Conservation (phyloP, 345 rosid genomes). For the Arabis alpina region DNA sequence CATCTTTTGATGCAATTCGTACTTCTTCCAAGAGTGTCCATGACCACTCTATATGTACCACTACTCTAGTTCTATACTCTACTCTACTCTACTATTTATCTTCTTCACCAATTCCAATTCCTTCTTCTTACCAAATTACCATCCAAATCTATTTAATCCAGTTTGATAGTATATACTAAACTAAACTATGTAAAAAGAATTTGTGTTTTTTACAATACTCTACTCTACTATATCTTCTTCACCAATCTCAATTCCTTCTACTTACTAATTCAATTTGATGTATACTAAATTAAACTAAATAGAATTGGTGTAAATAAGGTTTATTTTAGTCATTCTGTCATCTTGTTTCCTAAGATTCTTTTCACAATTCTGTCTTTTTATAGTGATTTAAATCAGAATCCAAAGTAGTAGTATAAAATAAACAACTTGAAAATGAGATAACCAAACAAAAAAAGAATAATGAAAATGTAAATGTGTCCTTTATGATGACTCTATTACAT, state of each 20-base stretch:
- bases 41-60: slow-evolving; percentile 25
- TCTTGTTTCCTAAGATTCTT: neutral
- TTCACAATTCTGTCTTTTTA: slow-evolving; percentile 1
- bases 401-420: slow-evolving; percentile 8
- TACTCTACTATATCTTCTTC: too few species aligned
- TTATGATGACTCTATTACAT: neutral
- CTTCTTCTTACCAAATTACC: neutral
- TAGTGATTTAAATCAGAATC: slow-evolving; percentile 21
- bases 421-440: slow-evolving; percentile 25
- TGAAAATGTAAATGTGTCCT: slow-evolving; percentile 2
- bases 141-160: neutral
- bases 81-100: slow-evolving; percentile 10
- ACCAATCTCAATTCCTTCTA: too few species aligned
- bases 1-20: slow-evolving; percentile 38
- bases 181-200: too few species aligned
- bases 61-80: slow-evolving; percentile 23
- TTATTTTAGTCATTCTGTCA: neutral
- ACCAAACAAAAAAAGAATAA: neutral
- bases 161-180: neutral
- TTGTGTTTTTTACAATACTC: too few species aligned
- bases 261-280: too few species aligned
- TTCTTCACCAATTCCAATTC: slow-evolving; percentile 27
- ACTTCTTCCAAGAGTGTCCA: slow-evolving; percentile 36
- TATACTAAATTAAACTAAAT: too few species aligned
- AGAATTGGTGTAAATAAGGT: neutral